Base-by-base conservation (phyloP, 805 yeast species). In the Pichia paraexigua region DNA sequence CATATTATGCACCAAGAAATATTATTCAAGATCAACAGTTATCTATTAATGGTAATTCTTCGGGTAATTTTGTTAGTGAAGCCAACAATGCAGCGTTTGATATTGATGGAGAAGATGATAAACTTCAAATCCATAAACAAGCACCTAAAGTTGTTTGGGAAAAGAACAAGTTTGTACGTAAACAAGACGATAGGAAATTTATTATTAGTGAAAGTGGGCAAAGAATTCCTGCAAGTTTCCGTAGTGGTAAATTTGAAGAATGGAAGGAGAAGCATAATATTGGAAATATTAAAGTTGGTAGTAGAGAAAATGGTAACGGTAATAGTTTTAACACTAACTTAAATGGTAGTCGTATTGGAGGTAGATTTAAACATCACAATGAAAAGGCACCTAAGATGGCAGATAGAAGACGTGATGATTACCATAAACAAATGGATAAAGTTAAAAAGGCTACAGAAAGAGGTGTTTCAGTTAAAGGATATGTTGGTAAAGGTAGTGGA, bases 131-230 rank as follows among this genome's bases (percentile, higher is more conserved):
- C 46, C 83, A 85, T 66, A 82, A 76, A 54, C 91, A 85, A 63
- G 72, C 76, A 4, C 80, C 78, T 46, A 81, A 83, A 22, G 83
- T 86, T 76, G 78, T 80, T 64, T 92, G 99, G 99, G 97, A 92
- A 70, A 85, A 87, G 68, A 94, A 95, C 62, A 89, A 89, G 58
- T 92, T 87, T 68, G 78, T 91, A 63, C 87, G 87, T 65, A 75
- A 87, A 20, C 83, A 79, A 61, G 87, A 94, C 56, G 95, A 88
- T 62, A 79, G 84, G 69, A 91, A 88, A 70, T 92, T 76, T 69
- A 94, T 94, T 61, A 84, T 89, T 57, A 95, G 98, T 55, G 99
- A 94, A 67, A 84, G 88, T 67, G 99, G 99, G 9, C 90, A 85
- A 60, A 80, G 79, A 64, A 80, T 94, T 46, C 97, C 98, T 8